A percentile compares a stretch with the other conserved stretches of the same genome.
These are phyloP conservation scores for Sporisorium scitamineum DNA, from an alignment of 1,284 basidiomycete genomes.

Conservation along the genomic window DNA sequence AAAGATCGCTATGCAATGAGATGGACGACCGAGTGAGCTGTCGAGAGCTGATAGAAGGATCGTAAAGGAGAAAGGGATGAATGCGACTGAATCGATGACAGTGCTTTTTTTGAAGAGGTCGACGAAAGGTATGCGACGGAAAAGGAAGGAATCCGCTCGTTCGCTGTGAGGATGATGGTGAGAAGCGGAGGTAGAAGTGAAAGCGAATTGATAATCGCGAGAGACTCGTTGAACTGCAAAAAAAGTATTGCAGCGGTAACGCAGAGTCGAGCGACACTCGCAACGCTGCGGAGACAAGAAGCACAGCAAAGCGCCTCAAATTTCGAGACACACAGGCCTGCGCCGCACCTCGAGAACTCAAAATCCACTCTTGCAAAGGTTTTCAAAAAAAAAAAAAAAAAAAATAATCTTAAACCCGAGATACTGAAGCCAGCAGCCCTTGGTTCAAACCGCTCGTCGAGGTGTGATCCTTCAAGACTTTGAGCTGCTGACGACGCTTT, in stretches of 20 bases:
- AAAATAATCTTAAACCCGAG: neutral
- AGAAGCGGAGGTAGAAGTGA: neutral
- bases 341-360: constrained; percentile 1
- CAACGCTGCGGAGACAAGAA: neutral
- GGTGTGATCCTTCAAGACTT: neutral
- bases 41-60: neutral
- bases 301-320: neutral
- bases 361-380: too few relatives aligned
- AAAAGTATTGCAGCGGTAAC: neutral
- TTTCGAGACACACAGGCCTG: neutral
- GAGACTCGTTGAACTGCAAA: constrained; percentile 1
- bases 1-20: constrained; percentile 1
- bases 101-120: neutral
- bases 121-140: constrained; percentile 1
- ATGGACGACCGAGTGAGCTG: neutral
- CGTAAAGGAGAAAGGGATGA: neutral
- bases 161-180: constrained; percentile 11
- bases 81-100: constrained; percentile 9
- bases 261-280: constrained; percentile 33
- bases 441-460: neutral
- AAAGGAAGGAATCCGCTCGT: neutral
- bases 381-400: constrained; percentile 1
- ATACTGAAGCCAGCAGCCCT: neutral
- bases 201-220: constrained; percentile 1
- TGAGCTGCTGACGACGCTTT: neutral